Evolutionary conservation across 257 asterid genomes (phyloP).

Genomic region (Petrea volubilis): DNA sequence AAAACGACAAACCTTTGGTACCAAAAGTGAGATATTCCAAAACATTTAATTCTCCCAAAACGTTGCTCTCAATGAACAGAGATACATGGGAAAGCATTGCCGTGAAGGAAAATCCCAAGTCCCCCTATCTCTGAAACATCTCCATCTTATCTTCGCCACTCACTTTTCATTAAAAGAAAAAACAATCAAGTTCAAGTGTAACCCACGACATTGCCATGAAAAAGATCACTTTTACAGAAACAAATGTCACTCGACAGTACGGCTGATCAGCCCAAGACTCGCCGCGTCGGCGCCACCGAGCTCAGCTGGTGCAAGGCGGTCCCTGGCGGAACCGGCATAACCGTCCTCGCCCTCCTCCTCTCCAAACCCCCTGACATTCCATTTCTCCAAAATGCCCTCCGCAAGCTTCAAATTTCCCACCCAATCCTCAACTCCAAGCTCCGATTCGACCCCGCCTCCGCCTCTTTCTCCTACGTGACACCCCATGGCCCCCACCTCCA

Average conservation of each 20-base stretch:
- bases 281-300: constrained; percentile 73
- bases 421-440: constrained; percentile 85
- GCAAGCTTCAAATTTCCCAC: constrained; percentile 58
- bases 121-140: too few relatives aligned
- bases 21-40: too few relatives aligned
- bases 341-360: constrained; percentile 69
- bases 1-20: too few relatives aligned
- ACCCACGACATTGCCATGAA: background rate
- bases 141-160: background rate
- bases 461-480: constrained; percentile 54
- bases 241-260: constrained; percentile 32
- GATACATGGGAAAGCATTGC: background rate
- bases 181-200: background rate
- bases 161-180: too few relatives aligned
- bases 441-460: constrained; percentile 39
- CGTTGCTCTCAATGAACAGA: background rate
- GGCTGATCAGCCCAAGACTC: constrained; percentile 34
- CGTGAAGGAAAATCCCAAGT: background rate
- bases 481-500: constrained; percentile 52
- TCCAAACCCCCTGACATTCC: constrained; percentile 47
- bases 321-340: constrained; percentile 86
- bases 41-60: too few relatives aligned
- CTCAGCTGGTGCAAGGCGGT: constrained; percentile 96
- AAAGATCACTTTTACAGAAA: background rate
- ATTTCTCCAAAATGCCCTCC: constrained; percentile 58